Percentiles rank a stretch among this genome's conserved stretches.
phyloP scores from a whole-genome alignment of 148 eudicot species.

The Gaultheria prostrata region DNA sequence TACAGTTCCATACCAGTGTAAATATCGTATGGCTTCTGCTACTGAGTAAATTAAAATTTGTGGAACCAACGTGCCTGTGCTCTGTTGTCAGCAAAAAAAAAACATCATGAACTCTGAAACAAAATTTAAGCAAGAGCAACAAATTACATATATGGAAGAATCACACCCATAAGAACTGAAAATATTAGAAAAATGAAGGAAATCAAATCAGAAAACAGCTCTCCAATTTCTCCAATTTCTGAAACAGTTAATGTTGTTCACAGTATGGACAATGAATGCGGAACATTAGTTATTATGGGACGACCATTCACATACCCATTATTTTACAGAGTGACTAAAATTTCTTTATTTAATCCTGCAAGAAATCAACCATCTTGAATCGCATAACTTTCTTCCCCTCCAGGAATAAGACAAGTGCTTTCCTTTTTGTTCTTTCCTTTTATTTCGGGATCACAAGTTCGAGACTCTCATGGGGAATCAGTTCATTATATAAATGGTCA shows the following conservation, averaged over 20 bases:
- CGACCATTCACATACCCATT: neutral
- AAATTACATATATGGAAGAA: neutral
- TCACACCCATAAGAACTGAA: neutral
- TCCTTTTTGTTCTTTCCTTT: neutral
- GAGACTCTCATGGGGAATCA: neutral
- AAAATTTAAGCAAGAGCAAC: neutral
- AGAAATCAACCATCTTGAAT: conserved; percentile 7
- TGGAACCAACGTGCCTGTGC: conserved; percentile 98
- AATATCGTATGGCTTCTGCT: conserved; percentile 99
- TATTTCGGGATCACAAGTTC: neutral
- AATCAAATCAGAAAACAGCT: conserved; percentile 9
- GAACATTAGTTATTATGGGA: neutral
- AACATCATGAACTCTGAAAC: neutral
- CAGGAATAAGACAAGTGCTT: neutral
- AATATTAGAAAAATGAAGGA: neutral
- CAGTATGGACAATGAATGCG: neutral
- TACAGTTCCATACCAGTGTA: conserved; percentile 65
- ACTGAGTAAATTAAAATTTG: conserved; percentile 95
- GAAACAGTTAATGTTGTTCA: neutral
- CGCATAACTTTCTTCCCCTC: neutral
- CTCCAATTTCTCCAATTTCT: neutral
- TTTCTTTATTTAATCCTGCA: neutral
- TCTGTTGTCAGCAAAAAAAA: conserved; percentile 48
- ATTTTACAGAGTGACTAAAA: neutral
- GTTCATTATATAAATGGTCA: neutral